phyloP scores from a whole-genome alignment of 768 basidiomycete species.

The Panaeolus cyanescens region DNA sequence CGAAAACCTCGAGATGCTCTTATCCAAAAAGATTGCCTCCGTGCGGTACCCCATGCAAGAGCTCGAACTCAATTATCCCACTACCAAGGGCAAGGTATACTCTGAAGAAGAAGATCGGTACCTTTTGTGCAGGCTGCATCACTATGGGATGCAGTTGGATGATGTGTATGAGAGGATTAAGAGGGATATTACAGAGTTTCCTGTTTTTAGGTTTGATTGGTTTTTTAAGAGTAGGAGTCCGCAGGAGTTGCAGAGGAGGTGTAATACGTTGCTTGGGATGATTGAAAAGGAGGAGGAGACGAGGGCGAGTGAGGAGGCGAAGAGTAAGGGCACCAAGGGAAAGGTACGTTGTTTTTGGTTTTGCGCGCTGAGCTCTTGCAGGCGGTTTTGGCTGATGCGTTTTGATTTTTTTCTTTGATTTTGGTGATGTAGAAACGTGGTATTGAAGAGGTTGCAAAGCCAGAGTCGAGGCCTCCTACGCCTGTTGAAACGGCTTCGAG shows the following conservation, averaged over 20 bases:
- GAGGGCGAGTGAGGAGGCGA: slow-evolving; percentile 67
- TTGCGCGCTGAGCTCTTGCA: neutral
- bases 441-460: slow-evolving; percentile 64
- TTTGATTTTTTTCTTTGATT: neutral
- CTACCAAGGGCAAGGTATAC: slow-evolving; percentile 96
- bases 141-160: slow-evolving; percentile 87
- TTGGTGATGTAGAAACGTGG: slow-evolving; percentile 60
- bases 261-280: slow-evolving; percentile 84
- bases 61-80: slow-evolving; percentile 92
- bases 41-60: slow-evolving; percentile 95
- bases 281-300: slow-evolving; percentile 90
- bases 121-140: slow-evolving; percentile 83
- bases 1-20: slow-evolving; percentile 75
- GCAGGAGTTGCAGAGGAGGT: slow-evolving; percentile 85
- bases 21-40: slow-evolving; percentile 80
- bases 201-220: slow-evolving; percentile 97
- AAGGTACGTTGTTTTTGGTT: slow-evolving; percentile 49
- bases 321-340: slow-evolving; percentile 59
- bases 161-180: slow-evolving; percentile 96
- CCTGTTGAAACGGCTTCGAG: slow-evolving; percentile 50
- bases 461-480: slow-evolving; percentile 64
- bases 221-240: slow-evolving; percentile 94
- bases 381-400: slow-evolving; percentile 1
- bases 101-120: slow-evolving; percentile 97
- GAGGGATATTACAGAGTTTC: slow-evolving; percentile 95